Evolutionary conservation across 305 asterid species (phyloP).

Genomic region (Fraxinus velutina): DNA sequence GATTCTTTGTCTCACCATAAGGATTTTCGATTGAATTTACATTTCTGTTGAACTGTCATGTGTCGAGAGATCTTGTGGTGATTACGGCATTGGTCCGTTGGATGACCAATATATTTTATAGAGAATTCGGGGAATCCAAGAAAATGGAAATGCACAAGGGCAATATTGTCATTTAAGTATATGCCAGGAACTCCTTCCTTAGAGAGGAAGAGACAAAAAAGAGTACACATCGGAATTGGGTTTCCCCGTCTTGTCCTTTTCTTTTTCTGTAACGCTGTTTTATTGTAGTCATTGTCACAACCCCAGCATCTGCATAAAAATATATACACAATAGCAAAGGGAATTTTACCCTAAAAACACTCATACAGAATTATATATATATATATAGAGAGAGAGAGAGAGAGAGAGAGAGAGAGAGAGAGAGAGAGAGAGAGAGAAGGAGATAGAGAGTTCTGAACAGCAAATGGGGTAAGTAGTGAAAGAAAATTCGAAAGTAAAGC

Average conservation of each 20-base stretch:
- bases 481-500: constrained; percentile 20
- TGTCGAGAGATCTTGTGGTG: not conserved
- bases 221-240: not conserved
- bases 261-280: not conserved
- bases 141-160: constrained; percentile 32
- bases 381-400: constrained; percentile 14
- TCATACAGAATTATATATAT: not conserved
- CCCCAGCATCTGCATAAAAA: constrained; percentile 19
- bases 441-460: not conserved
- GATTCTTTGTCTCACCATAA: not conserved
- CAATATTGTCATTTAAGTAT: constrained; percentile 30
- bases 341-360: constrained; percentile 16
- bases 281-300: constrained; percentile 26
- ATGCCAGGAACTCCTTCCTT: not conserved
- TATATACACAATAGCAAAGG: constrained; percentile 13
- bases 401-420: too few relatives aligned
- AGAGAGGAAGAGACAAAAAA: not conserved
- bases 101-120: not conserved
- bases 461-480: constrained; percentile 31
- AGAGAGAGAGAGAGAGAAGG: too few relatives aligned
- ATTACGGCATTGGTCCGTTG: not conserved
- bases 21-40: not conserved
- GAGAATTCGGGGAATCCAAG: constrained; percentile 1
- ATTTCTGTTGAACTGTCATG: not conserved
- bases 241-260: constrained; percentile 33